A percentile compares a stretch with the other conserved stretches of the same genome.
Conservation (phyloP, 2,329 filamentous ascomycete species). For the Microdochium paspali region DNA sequence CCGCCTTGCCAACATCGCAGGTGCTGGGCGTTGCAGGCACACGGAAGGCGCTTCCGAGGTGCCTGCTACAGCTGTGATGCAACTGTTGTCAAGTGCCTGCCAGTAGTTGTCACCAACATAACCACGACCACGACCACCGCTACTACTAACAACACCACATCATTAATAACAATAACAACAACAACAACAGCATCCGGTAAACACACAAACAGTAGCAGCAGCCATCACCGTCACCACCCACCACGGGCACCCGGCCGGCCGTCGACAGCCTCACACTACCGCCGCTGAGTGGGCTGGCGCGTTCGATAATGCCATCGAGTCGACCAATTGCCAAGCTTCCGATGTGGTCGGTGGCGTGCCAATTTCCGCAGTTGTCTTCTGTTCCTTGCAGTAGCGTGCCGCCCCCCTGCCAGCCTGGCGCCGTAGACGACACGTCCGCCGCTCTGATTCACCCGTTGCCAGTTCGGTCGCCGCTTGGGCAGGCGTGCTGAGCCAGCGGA, state of each 20-base stretch:
- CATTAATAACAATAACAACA: not conserved
- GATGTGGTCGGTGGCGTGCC: slow-evolving; percentile 11
- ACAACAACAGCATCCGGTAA: not conserved
- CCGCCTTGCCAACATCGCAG: no score
- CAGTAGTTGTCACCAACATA: no score
- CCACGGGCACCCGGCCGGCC: not conserved
- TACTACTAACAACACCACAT: no score
- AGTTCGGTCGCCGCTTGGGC: not conserved
- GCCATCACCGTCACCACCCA: not conserved
- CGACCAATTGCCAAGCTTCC: not conserved
- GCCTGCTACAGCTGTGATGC: no score
- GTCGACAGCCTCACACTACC: not conserved
- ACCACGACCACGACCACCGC: no score
- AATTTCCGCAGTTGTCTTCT: slow-evolving; percentile 10
- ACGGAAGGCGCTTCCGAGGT: no score
- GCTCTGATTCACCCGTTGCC: not conserved
- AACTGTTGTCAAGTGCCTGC: no score
- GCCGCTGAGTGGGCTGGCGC: not conserved
- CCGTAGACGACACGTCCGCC: not conserved
- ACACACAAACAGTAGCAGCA: not conserved
- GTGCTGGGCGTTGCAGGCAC: no score
- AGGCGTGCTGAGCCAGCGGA: not conserved
- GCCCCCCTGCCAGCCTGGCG: not conserved
- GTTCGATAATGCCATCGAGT: not conserved
- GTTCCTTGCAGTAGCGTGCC: slow-evolving; percentile 3